Evolutionary conservation across 192 early-diverging fungal species (phyloP).

Genomic region (Coemansia sp.): DNA sequence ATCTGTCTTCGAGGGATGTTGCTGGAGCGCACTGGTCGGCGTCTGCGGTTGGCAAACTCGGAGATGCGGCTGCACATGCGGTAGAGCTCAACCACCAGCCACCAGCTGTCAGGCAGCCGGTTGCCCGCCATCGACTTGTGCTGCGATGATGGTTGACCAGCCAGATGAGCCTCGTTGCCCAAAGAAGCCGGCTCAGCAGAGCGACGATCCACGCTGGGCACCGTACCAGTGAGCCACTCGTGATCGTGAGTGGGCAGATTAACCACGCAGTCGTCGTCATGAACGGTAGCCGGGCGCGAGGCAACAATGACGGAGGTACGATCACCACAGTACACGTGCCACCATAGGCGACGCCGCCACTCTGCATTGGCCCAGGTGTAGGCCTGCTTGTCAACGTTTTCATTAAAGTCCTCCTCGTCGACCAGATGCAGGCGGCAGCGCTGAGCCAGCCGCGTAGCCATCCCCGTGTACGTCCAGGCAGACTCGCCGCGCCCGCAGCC

Average conservation of each 20-base stretch:
- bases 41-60: conserved; percentile 48
- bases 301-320: conserved; percentile 52
- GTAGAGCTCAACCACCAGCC: conserved; percentile 48
- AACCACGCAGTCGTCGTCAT: conserved; percentile 52
- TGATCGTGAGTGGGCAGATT: conserved; percentile 47
- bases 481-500: conserved; percentile 54
- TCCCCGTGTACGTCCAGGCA: conserved; percentile 52
- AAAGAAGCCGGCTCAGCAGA: neutral
- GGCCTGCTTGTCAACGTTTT: conserved; percentile 37
- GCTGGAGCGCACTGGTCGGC: conserved; percentile 37
- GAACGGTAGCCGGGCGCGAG: conserved; percentile 46
- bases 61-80: conserved; percentile 41
- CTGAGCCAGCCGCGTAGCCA: conserved; percentile 51
- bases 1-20: conserved; percentile 37
- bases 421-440: conserved; percentile 48
- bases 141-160: neutral
- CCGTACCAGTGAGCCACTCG: conserved; percentile 40
- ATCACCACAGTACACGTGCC: conserved; percentile 46
- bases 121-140: conserved; percentile 1
- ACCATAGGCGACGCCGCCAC: conserved; percentile 52
- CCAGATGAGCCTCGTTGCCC: neutral
- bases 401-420: conserved; percentile 53
- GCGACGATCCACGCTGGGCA: conserved; percentile 7
- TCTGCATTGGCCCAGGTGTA: conserved; percentile 39
- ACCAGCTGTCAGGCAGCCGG: conserved; percentile 37